These are phyloP conservation scores for Boechera stricta DNA, from an alignment of 345 rosid species.

Conservation along the genomic window DNA sequence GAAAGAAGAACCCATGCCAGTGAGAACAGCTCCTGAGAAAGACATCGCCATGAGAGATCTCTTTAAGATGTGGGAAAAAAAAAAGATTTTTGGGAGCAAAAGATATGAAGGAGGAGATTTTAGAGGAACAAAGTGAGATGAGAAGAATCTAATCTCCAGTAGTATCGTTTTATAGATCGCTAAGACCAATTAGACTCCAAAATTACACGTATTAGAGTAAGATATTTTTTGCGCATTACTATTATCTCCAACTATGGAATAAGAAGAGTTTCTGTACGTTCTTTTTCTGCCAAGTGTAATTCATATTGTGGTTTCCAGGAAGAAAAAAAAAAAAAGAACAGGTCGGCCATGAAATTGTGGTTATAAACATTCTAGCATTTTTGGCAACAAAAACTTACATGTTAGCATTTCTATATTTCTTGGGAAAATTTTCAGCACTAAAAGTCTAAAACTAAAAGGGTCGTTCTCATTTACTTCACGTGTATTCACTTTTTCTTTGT, in stretches of 20 bases:
- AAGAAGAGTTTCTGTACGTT: slow-evolving; percentile 3
- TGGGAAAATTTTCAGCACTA: neutral
- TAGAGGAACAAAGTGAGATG: slow-evolving; percentile 3
- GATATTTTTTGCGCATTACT: slow-evolving; percentile 16
- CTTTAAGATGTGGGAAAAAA: neutral
- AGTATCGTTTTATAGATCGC: slow-evolving; percentile 31
- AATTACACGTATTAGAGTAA: slow-evolving; percentile 12
- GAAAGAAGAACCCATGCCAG: slow-evolving; percentile 34
- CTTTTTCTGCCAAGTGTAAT: neutral
- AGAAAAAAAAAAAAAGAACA: neutral
- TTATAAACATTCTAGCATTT: slow-evolving; percentile 20
- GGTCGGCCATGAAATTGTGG: slow-evolving; percentile 41
- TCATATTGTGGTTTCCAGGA: neutral
- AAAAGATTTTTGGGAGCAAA: neutral
- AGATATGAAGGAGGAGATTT: neutral
- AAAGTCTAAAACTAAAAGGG: neutral
- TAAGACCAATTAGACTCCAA: slow-evolving; percentile 19
- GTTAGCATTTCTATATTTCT: slow-evolving; percentile 13
- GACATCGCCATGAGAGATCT: slow-evolving; percentile 33
- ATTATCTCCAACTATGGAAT: neutral
- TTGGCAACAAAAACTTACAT: slow-evolving; percentile 1
- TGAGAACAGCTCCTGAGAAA: slow-evolving; percentile 38
- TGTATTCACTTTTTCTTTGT: neutral
- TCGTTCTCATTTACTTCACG: slow-evolving; percentile 13
- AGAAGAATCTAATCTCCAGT: slow-evolving; percentile 1